phyloP scores from a whole-genome alignment of 1,139 yeast genomes.

The Blastobotrys niveus region DNA sequence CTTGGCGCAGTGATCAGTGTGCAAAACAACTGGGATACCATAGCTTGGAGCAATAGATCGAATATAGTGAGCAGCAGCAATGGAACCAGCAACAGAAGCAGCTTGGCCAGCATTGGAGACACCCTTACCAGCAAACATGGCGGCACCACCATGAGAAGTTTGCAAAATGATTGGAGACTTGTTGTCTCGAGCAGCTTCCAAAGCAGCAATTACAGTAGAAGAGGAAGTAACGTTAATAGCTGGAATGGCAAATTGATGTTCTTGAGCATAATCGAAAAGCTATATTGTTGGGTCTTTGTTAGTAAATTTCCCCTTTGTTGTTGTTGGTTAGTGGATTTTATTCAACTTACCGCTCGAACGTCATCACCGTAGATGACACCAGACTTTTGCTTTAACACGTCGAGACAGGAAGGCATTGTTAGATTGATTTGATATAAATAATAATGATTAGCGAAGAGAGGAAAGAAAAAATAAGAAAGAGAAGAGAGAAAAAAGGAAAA shows the following conservation, averaged over 20 bases:
- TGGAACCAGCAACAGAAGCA: constrained; percentile 91
- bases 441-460: background rate
- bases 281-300: no score
- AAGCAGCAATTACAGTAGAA: constrained; percentile 92
- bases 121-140: constrained; percentile 95
- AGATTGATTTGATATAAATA: background rate
- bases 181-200: constrained; percentile 97
- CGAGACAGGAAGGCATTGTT: constrained; percentile 33
- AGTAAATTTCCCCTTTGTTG: background rate
- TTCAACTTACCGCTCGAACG: constrained; percentile 64
- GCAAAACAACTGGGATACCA: constrained; percentile 94
- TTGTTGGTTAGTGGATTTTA: background rate
- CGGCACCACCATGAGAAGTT: constrained; percentile 99
- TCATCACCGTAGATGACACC: constrained; percentile 99
- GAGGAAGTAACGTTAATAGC: constrained; percentile 98
- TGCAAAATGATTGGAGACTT: constrained; percentile 95
- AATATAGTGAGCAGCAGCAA: constrained; percentile 98
- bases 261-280: constrained; percentile 92
- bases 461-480: background rate
- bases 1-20: constrained; percentile 99
- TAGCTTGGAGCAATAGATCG: constrained; percentile 94
- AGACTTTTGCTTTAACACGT: constrained; percentile 78
- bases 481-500: background rate
- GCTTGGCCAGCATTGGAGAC: constrained; percentile 86
- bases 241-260: constrained; percentile 93